Evolutionary conservation across 306 rosid species (phyloP), one percentile per base, ranked within the genome.

Genomic region (Luffa acutangula): DNA sequence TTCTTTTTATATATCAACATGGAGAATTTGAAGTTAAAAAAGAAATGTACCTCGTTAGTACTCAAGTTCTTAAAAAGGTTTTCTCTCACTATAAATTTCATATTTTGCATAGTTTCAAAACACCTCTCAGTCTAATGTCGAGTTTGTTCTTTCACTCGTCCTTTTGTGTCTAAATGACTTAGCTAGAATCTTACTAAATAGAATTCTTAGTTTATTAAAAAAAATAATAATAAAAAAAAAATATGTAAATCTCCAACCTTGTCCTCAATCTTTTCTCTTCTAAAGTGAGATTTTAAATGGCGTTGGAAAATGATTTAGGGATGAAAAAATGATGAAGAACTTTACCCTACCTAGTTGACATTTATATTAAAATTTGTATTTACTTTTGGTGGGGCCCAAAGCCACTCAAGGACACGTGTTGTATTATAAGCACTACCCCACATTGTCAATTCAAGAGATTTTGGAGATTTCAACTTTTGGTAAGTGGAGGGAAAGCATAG

Each of bases 371-470:
- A 65, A 15, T 15, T 65, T 36, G 72, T 65, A 15, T 64, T 64
- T 13, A 3, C 13, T 65, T 67, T 18, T 69, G 36, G 54, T 69
- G 75, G 75, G 75, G 15, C 75, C 8, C 4, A 20, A 1, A 4
- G 15, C 7, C 75, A 8, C 1, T 70, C 0, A 43, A 71, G n/a
- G 57, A 71, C 58, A 72, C 42, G 42, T 72, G 77, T 72, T 48
- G 43, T 3, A 48, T 6, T 6, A 46, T 21, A 72, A 48, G 56
- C 9, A 48, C 8, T 6, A 14, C 41, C 77, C 77, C 77, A 72
- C 77, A 48, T 46, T 72, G 77, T 72, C 77, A 25, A 69, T 69
- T 69, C 75, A 69, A 69, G 75, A 43, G 75, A 69, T 69, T 43
- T 43, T 46, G 58, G 9, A 72, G 77, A 72, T 72, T 72, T 72